Evolutionary conservation across 192 early-diverging fungal species (phyloP).

Genomic region (Gamsiella multidivaricata): DNA sequence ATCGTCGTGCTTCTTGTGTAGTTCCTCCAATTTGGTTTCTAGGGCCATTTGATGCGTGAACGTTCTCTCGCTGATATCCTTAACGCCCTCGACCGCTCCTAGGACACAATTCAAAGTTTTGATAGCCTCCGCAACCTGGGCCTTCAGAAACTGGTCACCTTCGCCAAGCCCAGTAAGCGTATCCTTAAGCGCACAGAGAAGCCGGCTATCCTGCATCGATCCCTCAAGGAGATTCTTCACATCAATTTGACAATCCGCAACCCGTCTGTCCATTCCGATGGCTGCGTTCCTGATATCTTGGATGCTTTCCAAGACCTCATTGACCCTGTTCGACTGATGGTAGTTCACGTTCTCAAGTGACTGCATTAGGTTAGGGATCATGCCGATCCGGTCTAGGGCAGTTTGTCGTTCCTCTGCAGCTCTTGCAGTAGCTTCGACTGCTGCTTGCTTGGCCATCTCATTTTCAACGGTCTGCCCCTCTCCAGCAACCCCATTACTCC

Average conservation of each 20-base stretch:
- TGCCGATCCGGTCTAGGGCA: neutral
- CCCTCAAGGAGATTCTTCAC: conserved; percentile 5
- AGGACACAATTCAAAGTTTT: neutral
- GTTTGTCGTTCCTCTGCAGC: neutral
- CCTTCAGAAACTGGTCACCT: neutral
- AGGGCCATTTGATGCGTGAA: conserved; percentile 4
- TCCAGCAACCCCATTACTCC: too few species aligned
- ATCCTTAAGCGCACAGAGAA: neutral
- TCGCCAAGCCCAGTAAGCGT: neutral
- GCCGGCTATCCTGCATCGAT: conserved; percentile 12
- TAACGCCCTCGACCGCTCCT: conserved; percentile 12
- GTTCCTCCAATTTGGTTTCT: neutral
- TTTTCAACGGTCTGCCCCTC: too few species aligned
- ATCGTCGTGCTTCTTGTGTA: conserved; percentile 20
- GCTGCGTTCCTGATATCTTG: neutral
- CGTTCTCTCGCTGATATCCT: neutral
- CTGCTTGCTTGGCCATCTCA: too few species aligned
- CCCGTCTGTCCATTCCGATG: neutral
- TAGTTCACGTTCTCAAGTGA: conserved; percentile 15
- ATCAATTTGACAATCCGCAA: conserved; percentile 3
- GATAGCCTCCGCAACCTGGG: neutral
- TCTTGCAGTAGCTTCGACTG: neutral
- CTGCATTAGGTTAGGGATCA: conserved; percentile 17
- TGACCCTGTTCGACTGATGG: neutral
- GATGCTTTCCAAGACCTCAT: neutral